Percentiles rank a stretch among this genome's conserved stretches.
Conservation (phyloP, 2,329 filamentous ascomycete genomes). For the Neurospora sp. region DNA sequence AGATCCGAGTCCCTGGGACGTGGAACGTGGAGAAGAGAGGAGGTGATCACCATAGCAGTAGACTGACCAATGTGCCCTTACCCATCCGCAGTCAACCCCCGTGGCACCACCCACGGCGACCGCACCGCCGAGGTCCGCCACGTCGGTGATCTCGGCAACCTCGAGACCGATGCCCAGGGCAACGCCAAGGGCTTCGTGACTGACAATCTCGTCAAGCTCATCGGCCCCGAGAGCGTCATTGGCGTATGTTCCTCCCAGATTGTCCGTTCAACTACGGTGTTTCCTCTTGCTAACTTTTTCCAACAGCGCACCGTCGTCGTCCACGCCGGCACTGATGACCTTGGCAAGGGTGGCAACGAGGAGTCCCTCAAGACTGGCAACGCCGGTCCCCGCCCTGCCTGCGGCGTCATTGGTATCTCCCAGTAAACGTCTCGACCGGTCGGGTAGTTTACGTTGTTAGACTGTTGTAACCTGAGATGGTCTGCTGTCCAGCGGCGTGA, state of each 20-base stretch:
- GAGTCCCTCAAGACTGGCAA: slow-evolving; percentile 99
- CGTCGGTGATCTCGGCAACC: slow-evolving; percentile 95
- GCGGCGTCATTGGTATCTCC: slow-evolving; percentile 90
- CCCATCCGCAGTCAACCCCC: slow-evolving; percentile 70
- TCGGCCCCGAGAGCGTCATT: slow-evolving; percentile 88
- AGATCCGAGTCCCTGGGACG: neutral
- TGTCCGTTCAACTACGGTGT: neutral
- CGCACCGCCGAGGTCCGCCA: slow-evolving; percentile 77
- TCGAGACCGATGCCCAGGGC: slow-evolving; percentile 88
- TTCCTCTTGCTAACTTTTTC: slow-evolving; percentile 6
- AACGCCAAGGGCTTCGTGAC: slow-evolving; percentile 71
- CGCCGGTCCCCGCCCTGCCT: slow-evolving; percentile 85
- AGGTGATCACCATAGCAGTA: neutral
- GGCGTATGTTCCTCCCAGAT: slow-evolving; percentile 50
- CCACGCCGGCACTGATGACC: slow-evolving; percentile 91
- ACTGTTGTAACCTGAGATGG: neutral
- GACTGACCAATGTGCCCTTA: slow-evolving; percentile 2
- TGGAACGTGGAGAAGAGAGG: neutral
- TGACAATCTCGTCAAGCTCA: slow-evolving; percentile 87
- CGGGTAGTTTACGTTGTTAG: neutral
- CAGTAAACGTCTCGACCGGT: slow-evolving; percentile 37
- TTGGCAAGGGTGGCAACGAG: slow-evolving; percentile 83
- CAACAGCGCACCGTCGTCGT: slow-evolving; percentile 82
- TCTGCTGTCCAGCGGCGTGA: neutral
- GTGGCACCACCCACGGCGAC: slow-evolving; percentile 83